Evolutionary conservation across 2,329 filamentous ascomycete genomes (phyloP), one percentile per base, ranked within the genome.

Genomic region (Arthrobotrys megalospora): DNA sequence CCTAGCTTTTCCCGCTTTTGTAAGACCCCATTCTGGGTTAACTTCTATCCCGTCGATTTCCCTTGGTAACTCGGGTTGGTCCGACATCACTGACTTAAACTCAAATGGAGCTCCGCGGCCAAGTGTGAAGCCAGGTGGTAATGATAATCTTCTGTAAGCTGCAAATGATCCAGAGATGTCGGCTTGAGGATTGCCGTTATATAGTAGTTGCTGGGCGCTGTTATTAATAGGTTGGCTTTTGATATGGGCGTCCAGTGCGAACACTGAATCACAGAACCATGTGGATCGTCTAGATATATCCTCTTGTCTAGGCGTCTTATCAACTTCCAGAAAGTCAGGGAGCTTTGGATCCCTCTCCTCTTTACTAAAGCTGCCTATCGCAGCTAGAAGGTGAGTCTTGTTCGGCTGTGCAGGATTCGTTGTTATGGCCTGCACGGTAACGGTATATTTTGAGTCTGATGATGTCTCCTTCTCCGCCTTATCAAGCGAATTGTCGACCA

Each of bases 21-120:
- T 82, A 38, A 82, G 80, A 45, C 81, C 81, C 81, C 81, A 82
- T 73, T 82, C 81, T 19, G 81, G 80, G 71, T 82, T 82, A 12
- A 82, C 81, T 36, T 79, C 79, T 16, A 82, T 79, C 4, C 81
- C 81, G 71, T 82, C 81, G 32, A 81, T 80, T 52, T 72, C 58
- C 7, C 53, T 36, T 28, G 81, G 81, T 41, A 66, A 28, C 24
- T 66, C 75, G 16, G 36, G 24, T 38, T 67, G 24, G 11, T 78
- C 75, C 16, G 75, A 66, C 75, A 78, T 78, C 4, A 55, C 21
- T 72, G 64, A 21, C 28, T 69, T 58, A 24, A 72, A 66, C 36
- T 78, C 75, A 60, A 78, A 78, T n/a, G 75, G 75, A 10, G 75
- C 75, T 53, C 67, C 67, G 52, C 75, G 50, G n/a, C 75, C 67